phyloP scores from a whole-genome alignment of 2,329 filamentous ascomycete species.

The Hymenoscyphus albidus region DNA sequence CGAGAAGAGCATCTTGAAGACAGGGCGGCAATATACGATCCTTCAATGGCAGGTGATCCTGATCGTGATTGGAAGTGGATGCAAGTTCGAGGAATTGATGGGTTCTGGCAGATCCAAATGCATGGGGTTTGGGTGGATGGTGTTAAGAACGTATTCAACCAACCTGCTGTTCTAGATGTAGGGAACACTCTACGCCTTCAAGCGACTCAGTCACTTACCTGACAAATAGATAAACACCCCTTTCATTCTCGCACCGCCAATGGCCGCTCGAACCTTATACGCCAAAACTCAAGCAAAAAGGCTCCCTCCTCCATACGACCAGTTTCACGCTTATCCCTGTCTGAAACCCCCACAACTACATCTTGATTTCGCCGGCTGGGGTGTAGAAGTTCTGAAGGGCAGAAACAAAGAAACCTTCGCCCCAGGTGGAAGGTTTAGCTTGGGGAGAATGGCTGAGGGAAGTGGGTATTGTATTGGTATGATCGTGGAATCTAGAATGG shows the following conservation, averaged over 20 bases:
- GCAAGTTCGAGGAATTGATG: constrained; percentile 25
- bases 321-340: constrained; percentile 26
- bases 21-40: neutral
- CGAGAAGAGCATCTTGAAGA: constrained; percentile 5
- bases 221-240: constrained; percentile 23
- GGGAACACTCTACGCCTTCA: neutral
- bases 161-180: constrained; percentile 25
- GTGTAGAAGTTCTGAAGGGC: constrained; percentile 20
- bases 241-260: constrained; percentile 24
- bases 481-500: constrained; percentile 24
- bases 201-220: neutral
- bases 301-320: constrained; percentile 21
- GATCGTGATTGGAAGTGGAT: constrained; percentile 25
- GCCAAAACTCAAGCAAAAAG: constrained; percentile 22
- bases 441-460: constrained; percentile 21
- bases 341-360: constrained; percentile 23
- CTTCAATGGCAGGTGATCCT: constrained; percentile 13
- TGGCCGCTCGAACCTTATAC: constrained; percentile 22
- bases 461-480: constrained; percentile 26
- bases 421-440: constrained; percentile 22
- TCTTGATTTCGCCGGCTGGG: constrained; percentile 23
- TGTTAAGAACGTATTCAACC: constrained; percentile 19
- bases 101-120: constrained; percentile 27
- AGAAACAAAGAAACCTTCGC: constrained; percentile 16
- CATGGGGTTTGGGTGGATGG: constrained; percentile 24